Evolutionary conservation across 2,329 filamentous ascomycete genomes (phyloP).

Genomic region (Fusarium tuaranense): DNA sequence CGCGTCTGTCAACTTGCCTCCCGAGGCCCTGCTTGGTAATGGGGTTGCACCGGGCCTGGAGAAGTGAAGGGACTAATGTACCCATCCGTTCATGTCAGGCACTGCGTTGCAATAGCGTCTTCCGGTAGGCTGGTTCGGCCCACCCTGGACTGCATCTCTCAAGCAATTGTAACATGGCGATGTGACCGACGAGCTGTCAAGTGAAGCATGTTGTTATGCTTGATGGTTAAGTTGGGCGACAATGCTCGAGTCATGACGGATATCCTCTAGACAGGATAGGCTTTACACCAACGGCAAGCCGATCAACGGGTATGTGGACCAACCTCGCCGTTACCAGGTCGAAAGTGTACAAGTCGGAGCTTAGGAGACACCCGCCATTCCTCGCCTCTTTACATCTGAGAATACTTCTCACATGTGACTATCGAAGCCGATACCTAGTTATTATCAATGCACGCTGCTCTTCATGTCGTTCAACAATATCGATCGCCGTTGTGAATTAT

Average conservation of each 20-base stretch:
- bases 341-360: background rate
- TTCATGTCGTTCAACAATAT: background rate
- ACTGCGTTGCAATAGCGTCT: constrained; percentile 15
- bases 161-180: background rate
- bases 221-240: background rate
- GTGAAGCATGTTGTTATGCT: background rate
- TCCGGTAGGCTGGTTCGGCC: constrained; percentile 25
- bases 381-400: background rate
- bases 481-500: background rate
- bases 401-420: background rate
- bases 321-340: background rate
- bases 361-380: background rate
- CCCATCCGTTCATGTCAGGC: constrained; percentile 29
- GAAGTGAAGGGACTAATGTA: constrained; percentile 54
- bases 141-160: constrained; percentile 20
- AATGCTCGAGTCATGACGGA: background rate
- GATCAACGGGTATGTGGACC: background rate
- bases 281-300: background rate
- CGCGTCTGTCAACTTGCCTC: constrained; percentile 28
- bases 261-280: background rate
- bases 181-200: background rate
- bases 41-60: constrained; percentile 63
- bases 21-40: constrained; percentile 60
- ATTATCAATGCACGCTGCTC: constrained; percentile 15
- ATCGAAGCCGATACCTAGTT: constrained; percentile 1